Conservation (phyloP, 73 alveolate species). For the Effrenium voratum region DNA sequence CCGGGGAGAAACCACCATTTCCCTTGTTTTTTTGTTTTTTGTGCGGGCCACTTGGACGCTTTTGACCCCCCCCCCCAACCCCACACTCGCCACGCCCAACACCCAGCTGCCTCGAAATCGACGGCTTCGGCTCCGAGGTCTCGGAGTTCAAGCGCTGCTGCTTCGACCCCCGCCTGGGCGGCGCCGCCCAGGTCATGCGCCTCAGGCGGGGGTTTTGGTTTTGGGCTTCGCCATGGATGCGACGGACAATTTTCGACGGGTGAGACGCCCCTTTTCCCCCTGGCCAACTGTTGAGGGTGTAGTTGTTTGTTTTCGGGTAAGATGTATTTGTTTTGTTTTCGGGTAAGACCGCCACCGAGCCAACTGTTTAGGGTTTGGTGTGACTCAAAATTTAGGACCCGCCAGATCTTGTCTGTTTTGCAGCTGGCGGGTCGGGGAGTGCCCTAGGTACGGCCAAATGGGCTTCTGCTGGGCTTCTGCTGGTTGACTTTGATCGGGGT, state of each 20-base stretch:
- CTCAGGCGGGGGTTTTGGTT: conserved; percentile 2
- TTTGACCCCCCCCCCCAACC: no score
- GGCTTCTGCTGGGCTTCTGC: no score
- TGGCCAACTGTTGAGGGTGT: no score
- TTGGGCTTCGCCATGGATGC: not conserved
- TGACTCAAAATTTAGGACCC: not conserved
- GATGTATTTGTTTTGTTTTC: not conserved
- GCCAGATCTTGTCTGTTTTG: no score
- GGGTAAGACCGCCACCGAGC: not conserved
- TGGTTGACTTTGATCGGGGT: no score
- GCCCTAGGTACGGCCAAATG: no score
- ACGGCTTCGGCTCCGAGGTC: conserved; percentile 32
- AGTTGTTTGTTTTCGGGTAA: not conserved
- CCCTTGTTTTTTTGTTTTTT: no score
- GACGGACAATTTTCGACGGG: not conserved
- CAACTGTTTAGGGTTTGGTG: not conserved
- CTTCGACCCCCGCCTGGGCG: conserved; percentile 88
- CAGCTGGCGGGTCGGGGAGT: no score
- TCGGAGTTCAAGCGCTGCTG: conserved; percentile 78
- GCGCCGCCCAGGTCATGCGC: conserved; percentile 60
- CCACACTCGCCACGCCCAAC: no score
- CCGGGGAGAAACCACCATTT: no score
- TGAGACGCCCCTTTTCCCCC: not conserved
- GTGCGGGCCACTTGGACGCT: no score
- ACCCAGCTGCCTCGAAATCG: no score